Evolutionary conservation across 2,329 filamentous ascomycete species (phyloP).

Genomic region (Trichoderma atroviride): DNA sequence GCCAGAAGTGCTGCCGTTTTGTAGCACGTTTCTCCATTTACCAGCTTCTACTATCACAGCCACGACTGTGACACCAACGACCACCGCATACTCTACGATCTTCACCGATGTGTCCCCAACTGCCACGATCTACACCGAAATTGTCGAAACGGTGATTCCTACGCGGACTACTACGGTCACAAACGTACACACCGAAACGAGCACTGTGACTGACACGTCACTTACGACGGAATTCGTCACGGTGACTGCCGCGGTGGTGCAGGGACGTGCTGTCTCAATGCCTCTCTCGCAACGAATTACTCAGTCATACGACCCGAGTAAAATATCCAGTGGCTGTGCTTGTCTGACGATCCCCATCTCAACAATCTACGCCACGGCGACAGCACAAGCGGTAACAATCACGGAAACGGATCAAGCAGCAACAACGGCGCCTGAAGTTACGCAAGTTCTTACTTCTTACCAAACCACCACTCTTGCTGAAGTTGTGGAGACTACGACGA

Average conservation of each 20-base stretch:
- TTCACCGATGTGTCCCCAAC: background rate
- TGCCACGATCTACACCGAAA: background rate
- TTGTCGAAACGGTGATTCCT: background rate
- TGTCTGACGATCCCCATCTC: constrained; percentile 7
- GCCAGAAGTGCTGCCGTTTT: constrained; percentile 3
- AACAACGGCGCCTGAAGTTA: background rate
- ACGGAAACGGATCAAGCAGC: background rate
- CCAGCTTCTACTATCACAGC: background rate
- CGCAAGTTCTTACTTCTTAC: background rate
- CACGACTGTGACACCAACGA: background rate
- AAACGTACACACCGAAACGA: constrained; percentile 12
- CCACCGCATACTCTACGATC: constrained; percentile 6
- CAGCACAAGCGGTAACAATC: background rate
- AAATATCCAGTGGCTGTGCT: constrained; percentile 7
- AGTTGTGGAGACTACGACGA: background rate
- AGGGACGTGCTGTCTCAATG: background rate
- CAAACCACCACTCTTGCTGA: constrained; percentile 1
- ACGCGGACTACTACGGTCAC: background rate
- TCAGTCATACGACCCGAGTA: background rate
- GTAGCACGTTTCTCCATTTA: background rate
- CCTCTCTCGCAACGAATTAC: constrained; percentile 5
- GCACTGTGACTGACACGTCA: background rate
- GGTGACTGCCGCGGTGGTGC: background rate
- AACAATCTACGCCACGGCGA: background rate
- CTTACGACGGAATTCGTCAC: background rate